Evolutionary conservation across 1,139 yeast genomes (phyloP), one percentile per base, ranked within the genome.

Genomic region (Saccharomyces hybrid): DNA sequence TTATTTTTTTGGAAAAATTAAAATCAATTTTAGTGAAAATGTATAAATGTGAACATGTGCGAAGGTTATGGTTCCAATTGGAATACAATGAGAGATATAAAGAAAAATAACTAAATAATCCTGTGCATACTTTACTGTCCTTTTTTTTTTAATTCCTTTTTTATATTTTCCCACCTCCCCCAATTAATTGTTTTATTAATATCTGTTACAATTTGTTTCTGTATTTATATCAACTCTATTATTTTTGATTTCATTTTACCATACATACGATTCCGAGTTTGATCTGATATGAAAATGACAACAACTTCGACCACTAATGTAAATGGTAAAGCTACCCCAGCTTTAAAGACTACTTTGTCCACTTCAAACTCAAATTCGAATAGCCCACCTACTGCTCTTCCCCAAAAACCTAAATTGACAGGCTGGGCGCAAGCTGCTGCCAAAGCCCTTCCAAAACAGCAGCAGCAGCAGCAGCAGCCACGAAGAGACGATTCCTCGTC

Each of bases 401-500:
- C 51, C 9, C 55, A 55, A 41, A 56, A 58, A 49, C 64, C 67
- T 26, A 64, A 63, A 53, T 56, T 65, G 50, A 64, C 68, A 11
- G 68, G 69, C 2, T 65, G 70, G 70, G 70, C 68, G 1, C 69
- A 66, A 53, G 69, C 69, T 28, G 69, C 69, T n/a, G 64, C 69
- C 14, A 62, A 59, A 53, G 58, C 65, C n/a, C 53, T 59, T 48
- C 65, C 66, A 27, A 58, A 58, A 50, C 52, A 49, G 31, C 32
- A 32, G 47, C 34, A 14, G 34, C 28, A 32, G 44, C 34, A 14
- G 34, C 50, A 42, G n/a, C 44, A 38, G 44, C n/a, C 44, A 38
- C 11, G 26, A 19, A 38, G 19, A 38, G 44, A 38, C 7, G 44
- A 27, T 21, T 32, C 49, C 32, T 11, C 42, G 3, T 12, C 48